Evolutionary conservation across 768 basidiomycete genomes (phyloP).

Genomic region (Boletus huronensis): DNA sequence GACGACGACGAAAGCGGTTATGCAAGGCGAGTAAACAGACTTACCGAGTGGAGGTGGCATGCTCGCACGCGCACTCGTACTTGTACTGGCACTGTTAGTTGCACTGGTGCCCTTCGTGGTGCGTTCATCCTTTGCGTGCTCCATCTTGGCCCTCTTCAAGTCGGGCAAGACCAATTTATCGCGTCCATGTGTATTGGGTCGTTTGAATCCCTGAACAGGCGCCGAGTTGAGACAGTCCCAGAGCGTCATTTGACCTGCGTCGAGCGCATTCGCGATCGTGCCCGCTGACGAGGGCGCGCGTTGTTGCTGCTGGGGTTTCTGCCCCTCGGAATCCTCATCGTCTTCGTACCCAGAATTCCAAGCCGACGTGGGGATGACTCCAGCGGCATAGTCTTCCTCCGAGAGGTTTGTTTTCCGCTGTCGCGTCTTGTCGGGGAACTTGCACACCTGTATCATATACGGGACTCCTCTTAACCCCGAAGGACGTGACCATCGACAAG

Average conservation of each 20-base stretch:
- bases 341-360: slow-evolving; percentile 30
- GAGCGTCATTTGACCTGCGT: slow-evolving; percentile 21
- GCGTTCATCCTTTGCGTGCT: neutral
- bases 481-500: neutral
- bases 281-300: neutral
- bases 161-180: slow-evolving; percentile 11
- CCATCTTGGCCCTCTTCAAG: slow-evolving; percentile 21
- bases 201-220: slow-evolving; percentile 23
- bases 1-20: neutral
- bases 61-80: neutral
- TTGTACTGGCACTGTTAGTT: neutral
- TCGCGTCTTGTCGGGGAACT: slow-evolving; percentile 65
- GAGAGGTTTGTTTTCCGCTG: slow-evolving; percentile 50
- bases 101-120: neutral
- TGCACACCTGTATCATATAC: slow-evolving; percentile 58
- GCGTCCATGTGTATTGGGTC: slow-evolving; percentile 14
- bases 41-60: slow-evolving; percentile 26
- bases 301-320: neutral
- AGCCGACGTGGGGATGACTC: slow-evolving; percentile 15
- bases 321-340: slow-evolving; percentile 17
- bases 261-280: neutral
- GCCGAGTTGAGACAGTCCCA: slow-evolving; percentile 17
- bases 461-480: neutral
- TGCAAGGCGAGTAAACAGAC: neutral
- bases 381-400: slow-evolving; percentile 32